Conservation (phyloP, 164 flowering plant genomes). For the Kingdonia uniflora region DNA sequence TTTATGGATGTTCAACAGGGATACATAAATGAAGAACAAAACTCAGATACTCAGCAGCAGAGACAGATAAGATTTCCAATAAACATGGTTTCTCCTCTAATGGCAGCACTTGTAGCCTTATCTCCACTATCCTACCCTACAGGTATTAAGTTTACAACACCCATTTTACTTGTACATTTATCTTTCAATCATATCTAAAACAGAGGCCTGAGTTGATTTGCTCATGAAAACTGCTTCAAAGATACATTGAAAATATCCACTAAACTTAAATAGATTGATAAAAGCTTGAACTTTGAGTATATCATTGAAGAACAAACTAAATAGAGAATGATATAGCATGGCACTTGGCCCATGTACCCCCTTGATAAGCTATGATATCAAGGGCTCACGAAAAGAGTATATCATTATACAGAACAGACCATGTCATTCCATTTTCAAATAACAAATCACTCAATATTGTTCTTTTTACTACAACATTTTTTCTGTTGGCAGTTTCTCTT, state of each 20-base stretch:
- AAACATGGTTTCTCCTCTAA: constrained; percentile 31
- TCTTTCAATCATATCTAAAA: background rate
- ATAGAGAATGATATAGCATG: no score
- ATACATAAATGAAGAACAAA: constrained; percentile 5
- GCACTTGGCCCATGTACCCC: no score
- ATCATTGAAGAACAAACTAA: no score
- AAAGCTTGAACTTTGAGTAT: no score
- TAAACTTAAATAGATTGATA: no score
- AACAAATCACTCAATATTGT: background rate
- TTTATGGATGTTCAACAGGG: constrained; percentile 4
- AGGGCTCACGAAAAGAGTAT: no score
- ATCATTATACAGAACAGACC: no score
- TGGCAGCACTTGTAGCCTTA: constrained; percentile 39
- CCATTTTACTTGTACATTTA: background rate
- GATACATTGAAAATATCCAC: no score
- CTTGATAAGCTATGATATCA: no score
- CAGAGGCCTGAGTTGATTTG: no score
- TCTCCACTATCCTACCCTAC: constrained; percentile 37
- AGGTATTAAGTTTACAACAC: constrained; percentile 17
- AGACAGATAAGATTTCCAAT: constrained; percentile 14
- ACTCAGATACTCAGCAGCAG: constrained; percentile 6
- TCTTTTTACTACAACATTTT: background rate
- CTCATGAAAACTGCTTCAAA: no score
- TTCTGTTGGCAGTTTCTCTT: constrained; percentile 28
- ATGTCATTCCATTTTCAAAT: no score